Conservation (phyloP, 306 rosid species). For the Prunus fruticosa region DNA sequence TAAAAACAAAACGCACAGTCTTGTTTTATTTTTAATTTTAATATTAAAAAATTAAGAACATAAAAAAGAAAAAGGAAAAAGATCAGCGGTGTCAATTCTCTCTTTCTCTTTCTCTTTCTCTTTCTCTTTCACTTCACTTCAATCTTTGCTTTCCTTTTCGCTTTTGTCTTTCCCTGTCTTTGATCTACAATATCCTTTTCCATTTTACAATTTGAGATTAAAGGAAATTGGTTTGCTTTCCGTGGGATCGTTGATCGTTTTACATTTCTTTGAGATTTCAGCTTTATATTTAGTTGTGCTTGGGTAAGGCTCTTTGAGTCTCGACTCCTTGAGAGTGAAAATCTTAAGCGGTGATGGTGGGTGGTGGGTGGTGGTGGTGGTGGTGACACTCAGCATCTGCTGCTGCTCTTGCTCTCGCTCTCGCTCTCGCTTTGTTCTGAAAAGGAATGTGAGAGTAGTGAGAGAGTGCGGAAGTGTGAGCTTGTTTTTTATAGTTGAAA, state of each 20-base stretch:
- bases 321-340: conserved; percentile 15
- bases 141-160: conserved; percentile 39
- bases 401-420: not conserved
- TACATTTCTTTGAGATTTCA: conserved; percentile 2
- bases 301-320: not conserved
- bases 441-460: not conserved
- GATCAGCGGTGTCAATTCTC: not conserved
- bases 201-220: not conserved
- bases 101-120: conserved; percentile 24
- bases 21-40: not conserved
- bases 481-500: conserved; percentile 1
- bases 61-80: not conserved
- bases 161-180: conserved; percentile 88
- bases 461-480: not conserved
- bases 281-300: not conserved
- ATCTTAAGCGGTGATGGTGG: not conserved
- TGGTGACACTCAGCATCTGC: not conserved
- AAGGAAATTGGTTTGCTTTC: not conserved
- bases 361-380: conserved; percentile 1
- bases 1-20: not conserved
- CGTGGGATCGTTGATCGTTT: conserved; percentile 10
- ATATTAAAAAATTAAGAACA: not conserved
- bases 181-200: conserved; percentile 36
- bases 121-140: conserved; percentile 37
- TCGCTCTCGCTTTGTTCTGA: not conserved